These are phyloP conservation scores for Xylariaceae sp. DNA, from an alignment of 2,329 filamentous ascomycete species.

Conservation along the genomic window DNA sequence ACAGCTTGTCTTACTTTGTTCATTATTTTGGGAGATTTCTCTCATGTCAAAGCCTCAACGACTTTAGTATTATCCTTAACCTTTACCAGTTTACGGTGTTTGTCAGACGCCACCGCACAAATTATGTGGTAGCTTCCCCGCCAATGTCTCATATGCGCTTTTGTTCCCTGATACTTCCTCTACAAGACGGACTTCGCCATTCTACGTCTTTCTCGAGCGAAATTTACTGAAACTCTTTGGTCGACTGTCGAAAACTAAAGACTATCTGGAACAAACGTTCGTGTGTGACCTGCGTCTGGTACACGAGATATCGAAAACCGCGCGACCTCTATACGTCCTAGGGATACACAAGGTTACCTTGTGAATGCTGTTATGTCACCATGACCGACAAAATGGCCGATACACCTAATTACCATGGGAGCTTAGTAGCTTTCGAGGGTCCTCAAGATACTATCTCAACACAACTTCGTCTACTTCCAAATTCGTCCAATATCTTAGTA, in stretches of 20 bases:
- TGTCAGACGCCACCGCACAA: conserved; percentile 2
- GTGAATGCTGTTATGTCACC: conserved; percentile 4
- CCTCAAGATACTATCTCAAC: conserved; percentile 60
- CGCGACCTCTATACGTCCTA: not conserved
- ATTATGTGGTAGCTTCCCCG: not conserved
- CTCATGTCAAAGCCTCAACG: not conserved
- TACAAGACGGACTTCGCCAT: not conserved
- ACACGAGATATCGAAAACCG: not conserved
- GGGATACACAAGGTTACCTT: conserved; percentile 2
- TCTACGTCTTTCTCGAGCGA: not conserved
- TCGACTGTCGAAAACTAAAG: not conserved
- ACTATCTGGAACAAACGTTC: not conserved
- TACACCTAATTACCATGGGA: conserved; percentile 48
- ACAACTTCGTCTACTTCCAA: conserved; percentile 65
- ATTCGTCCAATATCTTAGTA: conserved; percentile 62
- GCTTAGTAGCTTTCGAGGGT: conserved; percentile 66
- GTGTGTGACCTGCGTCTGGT: not conserved
- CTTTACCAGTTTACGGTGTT: not conserved
- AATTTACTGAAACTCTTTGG: not conserved
- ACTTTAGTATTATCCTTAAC: not conserved
- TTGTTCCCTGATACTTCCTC: not conserved
- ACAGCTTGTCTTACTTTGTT: no score
- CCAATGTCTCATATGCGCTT: not conserved
- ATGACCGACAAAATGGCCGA: conserved; percentile 35
- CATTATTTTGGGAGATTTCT: not conserved